phyloP scores from a whole-genome alignment of 371 early-diverging fungal species.

The Mortierella sp. region DNA sequence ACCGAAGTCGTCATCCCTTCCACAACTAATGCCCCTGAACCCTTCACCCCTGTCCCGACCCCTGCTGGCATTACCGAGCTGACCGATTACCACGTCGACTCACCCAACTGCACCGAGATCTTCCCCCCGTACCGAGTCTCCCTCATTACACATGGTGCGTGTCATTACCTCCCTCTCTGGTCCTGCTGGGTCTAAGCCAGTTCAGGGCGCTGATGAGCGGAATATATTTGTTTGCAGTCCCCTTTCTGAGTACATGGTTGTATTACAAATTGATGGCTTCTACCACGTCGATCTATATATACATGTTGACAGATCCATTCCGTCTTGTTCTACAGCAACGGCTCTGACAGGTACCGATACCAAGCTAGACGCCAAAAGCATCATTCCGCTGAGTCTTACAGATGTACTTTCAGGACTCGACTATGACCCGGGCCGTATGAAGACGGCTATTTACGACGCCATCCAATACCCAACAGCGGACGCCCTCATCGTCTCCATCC shows the following conservation, averaged over 20 bases:
- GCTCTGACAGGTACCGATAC: conserved; percentile 2
- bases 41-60: background rate
- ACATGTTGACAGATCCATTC: background rate
- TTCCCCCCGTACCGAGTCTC: background rate
- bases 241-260: background rate
- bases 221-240: background rate
- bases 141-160: conserved; percentile 34
- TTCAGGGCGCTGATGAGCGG: too few species aligned
- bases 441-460: conserved; percentile 7
- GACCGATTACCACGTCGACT: conserved; percentile 10
- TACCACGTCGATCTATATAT: too few species aligned
- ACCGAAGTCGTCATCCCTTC: conserved; percentile 9
- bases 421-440: conserved; percentile 24
- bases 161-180: background rate
- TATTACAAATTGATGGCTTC: too few species aligned
- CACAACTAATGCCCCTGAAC: background rate
- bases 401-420: conserved; percentile 16
- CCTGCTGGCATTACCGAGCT: conserved; percentile 10
- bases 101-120: conserved; percentile 17
- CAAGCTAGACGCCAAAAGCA: conserved; percentile 7
- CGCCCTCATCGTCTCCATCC: conserved; percentile 45
- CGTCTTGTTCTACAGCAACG: conserved; percentile 1
- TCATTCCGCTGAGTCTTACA: conserved; percentile 1
- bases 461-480: conserved; percentile 6
- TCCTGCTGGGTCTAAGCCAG: too few species aligned